Conservation (phyloP, 345 rosid species). For the Stellera chamaejasme region DNA sequence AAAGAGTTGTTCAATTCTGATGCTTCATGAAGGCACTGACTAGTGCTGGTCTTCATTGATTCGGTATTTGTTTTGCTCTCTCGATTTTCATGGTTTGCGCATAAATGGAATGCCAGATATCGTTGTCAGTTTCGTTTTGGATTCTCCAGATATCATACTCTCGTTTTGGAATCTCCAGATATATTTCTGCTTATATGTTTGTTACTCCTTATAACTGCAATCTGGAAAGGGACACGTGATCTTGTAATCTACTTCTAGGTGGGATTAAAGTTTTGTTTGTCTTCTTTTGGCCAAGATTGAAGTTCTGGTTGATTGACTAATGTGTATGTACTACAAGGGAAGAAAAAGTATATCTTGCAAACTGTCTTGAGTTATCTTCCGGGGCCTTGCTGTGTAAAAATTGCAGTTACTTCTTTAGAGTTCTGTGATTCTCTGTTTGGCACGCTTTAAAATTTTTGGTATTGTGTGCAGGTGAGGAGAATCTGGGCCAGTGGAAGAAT, state of each 20-base stretch:
- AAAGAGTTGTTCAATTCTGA: slow-evolving; percentile 1
- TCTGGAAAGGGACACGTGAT: no score
- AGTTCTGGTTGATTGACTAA: not conserved
- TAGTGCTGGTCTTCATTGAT: not conserved
- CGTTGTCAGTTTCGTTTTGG: no score
- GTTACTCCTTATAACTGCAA: no score
- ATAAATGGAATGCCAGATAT: no score
- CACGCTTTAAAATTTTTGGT: not conserved
- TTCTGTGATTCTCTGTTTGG: not conserved
- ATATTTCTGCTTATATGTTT: no score
- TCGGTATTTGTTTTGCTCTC: no score
- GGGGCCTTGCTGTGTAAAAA: no score
- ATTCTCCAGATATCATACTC: no score
- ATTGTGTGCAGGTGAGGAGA: slow-evolving; percentile 32
- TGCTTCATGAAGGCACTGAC: not conserved
- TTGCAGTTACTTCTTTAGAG: not conserved
- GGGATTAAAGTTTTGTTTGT: not conserved
- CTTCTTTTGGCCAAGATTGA: not conserved
- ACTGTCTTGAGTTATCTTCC: no score
- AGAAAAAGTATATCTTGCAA: not conserved
- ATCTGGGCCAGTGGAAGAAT: slow-evolving; percentile 53
- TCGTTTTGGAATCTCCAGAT: no score
- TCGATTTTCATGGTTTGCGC: no score
- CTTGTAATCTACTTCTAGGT: not conserved
- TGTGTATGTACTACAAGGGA: not conserved